Percentiles rank a stretch among this genome's conserved stretches.
Evolutionary conservation across 345 rosid species (phyloP).

Genomic region (Gossypium herbaceum): DNA sequence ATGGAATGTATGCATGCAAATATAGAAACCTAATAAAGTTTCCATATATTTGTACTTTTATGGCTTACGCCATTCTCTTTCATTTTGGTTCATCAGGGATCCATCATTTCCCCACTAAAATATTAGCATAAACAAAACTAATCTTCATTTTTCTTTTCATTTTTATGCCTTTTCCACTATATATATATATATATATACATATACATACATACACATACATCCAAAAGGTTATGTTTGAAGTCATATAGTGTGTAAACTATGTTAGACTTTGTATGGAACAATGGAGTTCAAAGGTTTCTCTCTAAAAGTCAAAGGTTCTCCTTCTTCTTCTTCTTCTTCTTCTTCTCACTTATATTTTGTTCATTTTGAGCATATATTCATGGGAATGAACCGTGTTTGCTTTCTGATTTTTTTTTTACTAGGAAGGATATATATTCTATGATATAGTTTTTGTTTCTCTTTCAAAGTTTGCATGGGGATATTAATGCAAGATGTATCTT

Average conservation of each 20-base stretch:
- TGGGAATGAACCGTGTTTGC: background rate
- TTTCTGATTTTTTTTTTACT: too few species aligned
- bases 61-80: too few species aligned
- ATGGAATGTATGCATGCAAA: background rate
- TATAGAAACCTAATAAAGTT: background rate
- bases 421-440: background rate
- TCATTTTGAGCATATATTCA: background rate
- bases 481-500: background rate
- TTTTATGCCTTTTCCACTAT: background rate
- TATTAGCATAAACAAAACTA: too few species aligned
- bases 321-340: slow-evolving; percentile 4
- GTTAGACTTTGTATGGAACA: background rate
- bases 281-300: background rate
- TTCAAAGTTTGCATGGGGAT: background rate
- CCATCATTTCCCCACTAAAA: too few species aligned
- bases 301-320: background rate
- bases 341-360: background rate
- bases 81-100: too few species aligned
- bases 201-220: too few species aligned
- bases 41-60: too few species aligned
- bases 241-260: background rate
- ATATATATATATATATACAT: background rate
- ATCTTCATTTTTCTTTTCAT: background rate
- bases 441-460: background rate
- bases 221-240: background rate